Percentiles rank a stretch among this genome's conserved stretches.
These are phyloP conservation scores for Microsporum ferrugineum DNA, from an alignment of 2,329 filamentous ascomycete genomes.

Conservation along the genomic window DNA sequence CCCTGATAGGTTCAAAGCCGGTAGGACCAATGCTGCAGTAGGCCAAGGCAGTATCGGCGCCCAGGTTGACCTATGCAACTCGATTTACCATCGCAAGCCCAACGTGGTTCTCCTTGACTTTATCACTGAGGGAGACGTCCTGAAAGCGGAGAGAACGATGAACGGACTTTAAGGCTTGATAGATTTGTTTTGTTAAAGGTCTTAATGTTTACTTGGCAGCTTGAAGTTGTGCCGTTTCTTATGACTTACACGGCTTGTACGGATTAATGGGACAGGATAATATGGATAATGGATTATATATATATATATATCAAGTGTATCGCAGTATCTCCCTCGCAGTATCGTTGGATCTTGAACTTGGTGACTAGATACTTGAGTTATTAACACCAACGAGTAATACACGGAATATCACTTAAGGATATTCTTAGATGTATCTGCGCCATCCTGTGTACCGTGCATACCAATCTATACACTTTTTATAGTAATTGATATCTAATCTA, in stretches of 20 bases:
- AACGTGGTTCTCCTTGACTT: conserved; percentile 38
- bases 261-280: not conserved
- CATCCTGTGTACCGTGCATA: not conserved
- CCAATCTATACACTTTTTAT: not conserved
- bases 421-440: no score
- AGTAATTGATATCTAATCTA: not conserved
- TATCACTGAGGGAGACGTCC: conserved; percentile 35
- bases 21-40: conserved; percentile 33
- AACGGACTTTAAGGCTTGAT: conserved; percentile 25
- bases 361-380: no score
- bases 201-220: not conserved
- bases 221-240: not conserved
- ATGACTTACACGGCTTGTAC: not conserved
- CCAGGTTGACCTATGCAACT: conserved; percentile 30
- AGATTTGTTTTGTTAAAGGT: not conserved
- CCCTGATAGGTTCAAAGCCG: conserved; percentile 32
- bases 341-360: no score
- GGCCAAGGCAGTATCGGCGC: conserved; percentile 35
- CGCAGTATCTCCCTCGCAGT: no score
- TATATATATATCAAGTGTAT: not conserved
- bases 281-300: not conserved
- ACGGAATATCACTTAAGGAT: no score
- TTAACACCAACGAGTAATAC: no score
- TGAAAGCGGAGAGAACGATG: conserved; percentile 29
- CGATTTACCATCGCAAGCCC: conserved; percentile 29